phyloP scores from a whole-genome alignment of 2,329 filamentous ascomycete genomes.

The Gnomoniopsis sp. region DNA sequence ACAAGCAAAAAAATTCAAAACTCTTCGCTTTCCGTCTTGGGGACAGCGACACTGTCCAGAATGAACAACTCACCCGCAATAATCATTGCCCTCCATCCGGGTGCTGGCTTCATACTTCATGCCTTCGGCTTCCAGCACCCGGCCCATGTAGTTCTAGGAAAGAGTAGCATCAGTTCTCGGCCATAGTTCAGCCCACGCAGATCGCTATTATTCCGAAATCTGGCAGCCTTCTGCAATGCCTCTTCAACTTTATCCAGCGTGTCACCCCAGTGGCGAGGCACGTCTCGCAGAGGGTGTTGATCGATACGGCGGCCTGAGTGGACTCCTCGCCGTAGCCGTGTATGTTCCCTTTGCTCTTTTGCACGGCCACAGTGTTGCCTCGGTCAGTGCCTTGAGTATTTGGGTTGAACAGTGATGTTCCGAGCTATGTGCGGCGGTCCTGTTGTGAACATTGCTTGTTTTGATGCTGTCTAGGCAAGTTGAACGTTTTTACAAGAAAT shows the following conservation, averaged over 20 bases:
- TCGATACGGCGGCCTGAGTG: neutral
- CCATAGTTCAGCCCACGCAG: neutral
- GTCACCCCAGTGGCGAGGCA: constrained; percentile 1
- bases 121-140: neutral
- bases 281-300: constrained; percentile 2
- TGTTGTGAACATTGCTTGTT: no score
- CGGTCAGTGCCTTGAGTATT: no score
- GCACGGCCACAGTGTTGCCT: neutral
- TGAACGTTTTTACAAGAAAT: no score
- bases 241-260: neutral
- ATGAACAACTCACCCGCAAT: no score
- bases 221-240: neutral
- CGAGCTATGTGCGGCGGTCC: no score
- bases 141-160: constrained; percentile 5
- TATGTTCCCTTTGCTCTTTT: neutral
- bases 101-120: neutral
- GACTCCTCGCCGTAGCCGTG: neutral
- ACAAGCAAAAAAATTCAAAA: no score
- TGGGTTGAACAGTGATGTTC: no score
- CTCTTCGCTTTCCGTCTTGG: no score
- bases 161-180: constrained; percentile 1
- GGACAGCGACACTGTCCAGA: no score
- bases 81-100: neutral
- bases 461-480: no score
- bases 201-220: neutral